Conservation (phyloP, 1,139 yeast species). For the Hyphopichia burtonii region DNA sequence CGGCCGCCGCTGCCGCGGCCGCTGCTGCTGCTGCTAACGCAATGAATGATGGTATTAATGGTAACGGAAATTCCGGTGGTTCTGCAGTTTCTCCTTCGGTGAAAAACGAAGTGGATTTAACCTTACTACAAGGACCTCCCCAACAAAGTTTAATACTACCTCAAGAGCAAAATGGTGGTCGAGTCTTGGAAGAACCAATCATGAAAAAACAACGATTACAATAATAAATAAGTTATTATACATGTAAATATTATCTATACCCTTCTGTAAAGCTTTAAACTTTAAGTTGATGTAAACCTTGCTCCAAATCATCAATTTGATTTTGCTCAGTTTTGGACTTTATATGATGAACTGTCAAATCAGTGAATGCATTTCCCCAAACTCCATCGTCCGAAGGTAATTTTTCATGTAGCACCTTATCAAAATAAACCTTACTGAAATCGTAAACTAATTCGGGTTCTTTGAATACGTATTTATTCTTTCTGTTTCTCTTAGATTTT, state of each 20-base stretch:
- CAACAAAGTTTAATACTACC: conserved; percentile 11
- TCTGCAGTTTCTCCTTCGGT: conserved; percentile 1
- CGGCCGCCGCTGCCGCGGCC: conserved; percentile 6
- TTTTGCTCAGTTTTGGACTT: background rate
- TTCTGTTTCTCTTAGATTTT: conserved; percentile 16
- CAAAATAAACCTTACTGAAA: conserved; percentile 32
- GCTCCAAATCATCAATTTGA: background rate
- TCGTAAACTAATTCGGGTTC: conserved; percentile 40
- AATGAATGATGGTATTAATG: conserved; percentile 3
- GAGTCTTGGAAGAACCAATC: conserved; percentile 8
- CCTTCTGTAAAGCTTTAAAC: too few relatives aligned
- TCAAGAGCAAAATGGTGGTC: conserved; percentile 7
- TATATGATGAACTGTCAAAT: conserved; percentile 43
- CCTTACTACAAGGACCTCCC: conserved; percentile 10
- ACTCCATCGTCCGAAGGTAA: conserved; percentile 25
- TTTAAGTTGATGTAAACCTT: background rate
- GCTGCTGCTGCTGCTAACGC: conserved; percentile 3
- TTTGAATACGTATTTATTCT: conserved; percentile 19
- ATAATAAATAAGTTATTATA: too few relatives aligned
- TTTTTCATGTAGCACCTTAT: conserved; percentile 11
- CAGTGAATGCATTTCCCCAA: conserved; percentile 58
- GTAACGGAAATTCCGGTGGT: conserved; percentile 4
- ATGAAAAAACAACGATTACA: conserved; percentile 16
- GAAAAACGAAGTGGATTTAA: conserved; percentile 1
- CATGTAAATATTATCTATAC: too few relatives aligned